Evolutionary conservation across 306 rosid genomes (phyloP), one percentile per base, ranked within the genome.

Genomic region (Trichosanthes truncata): DNA sequence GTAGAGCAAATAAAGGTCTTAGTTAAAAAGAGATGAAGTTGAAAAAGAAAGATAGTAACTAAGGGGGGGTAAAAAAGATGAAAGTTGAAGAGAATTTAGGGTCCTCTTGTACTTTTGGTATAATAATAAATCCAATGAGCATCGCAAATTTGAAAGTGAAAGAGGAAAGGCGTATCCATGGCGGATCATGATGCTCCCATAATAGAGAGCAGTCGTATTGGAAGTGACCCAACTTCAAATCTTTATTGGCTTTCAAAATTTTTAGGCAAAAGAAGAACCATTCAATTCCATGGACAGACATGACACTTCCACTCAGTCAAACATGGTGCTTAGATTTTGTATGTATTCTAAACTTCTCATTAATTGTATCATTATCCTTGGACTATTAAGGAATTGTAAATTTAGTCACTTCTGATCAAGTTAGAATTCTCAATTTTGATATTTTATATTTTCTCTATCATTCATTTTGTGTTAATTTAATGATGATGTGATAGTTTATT

Each of bases 301-400:
- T 73, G 78, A 73, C 78, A 26, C 56, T 73, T 6, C 59, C 56
- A 71, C 77, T 43, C n/a, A 23, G 57, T 71, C 77, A 45, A 71
- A 71, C 53, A 71, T 43, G 40, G 52, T 45, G 77, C 6, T 23
- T 45, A 45, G 77, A 43, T 71, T 71, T 71, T 71, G 38, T 71
- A 23, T 65, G 48, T 65, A 65, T 48, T 35, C 38, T 23, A n/a
- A 69, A 69, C 5, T 21, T 35, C 14, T 20, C 31, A 4, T 21
- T 68, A 21, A 45, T 45, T 17, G 0, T 21, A 69, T 43, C 17
- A 43, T 41, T 69, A 1, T 69, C 17, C 29, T 43, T n/a, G 9
- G n/a, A 7, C 4, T 20, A 7, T 65, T 7, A 38, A 0, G 1
- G 9, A 69, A 62, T 31, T 62, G 3, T 23, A 33, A 29, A 14